These are phyloP conservation scores for Colletotrichum falcatum DNA, from an alignment of 2,329 filamentous ascomycete genomes.

Conservation along the genomic window DNA sequence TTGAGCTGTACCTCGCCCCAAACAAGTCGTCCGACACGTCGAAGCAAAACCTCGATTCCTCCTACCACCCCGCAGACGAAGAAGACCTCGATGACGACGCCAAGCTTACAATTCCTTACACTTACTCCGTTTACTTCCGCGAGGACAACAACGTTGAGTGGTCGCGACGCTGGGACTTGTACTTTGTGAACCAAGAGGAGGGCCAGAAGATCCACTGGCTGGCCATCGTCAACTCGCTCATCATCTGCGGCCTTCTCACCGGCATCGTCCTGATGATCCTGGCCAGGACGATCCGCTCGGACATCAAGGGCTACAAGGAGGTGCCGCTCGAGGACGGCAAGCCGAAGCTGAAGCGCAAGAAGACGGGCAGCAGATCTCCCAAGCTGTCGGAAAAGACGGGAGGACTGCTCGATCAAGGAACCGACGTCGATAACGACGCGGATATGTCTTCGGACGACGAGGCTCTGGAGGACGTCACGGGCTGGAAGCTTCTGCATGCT, in stretches of 20 bases:
- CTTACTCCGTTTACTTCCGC: constrained; percentile 91
- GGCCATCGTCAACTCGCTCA: constrained; percentile 87
- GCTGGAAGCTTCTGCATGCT: constrained; percentile 90
- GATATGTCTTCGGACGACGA: constrained; percentile 77
- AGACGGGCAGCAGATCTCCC: constrained; percentile 47
- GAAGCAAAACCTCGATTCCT: constrained; percentile 66
- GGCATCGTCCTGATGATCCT: constrained; percentile 85
- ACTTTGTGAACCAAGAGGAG: constrained; percentile 89
- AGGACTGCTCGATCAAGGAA: constrained; percentile 71
- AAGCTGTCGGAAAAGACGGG: constrained; percentile 62
- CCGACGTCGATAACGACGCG: constrained; percentile 63
- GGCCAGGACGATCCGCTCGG: constrained; percentile 80
- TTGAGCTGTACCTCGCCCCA: constrained; percentile 76
- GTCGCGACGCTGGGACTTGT: constrained; percentile 87
- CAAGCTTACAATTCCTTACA: constrained; percentile 81
- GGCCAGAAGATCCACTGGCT: constrained; percentile 87
- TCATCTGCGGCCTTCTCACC: constrained; percentile 83
- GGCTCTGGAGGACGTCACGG: constrained; percentile 80
- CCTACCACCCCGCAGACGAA: constrained; percentile 68
- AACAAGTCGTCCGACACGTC: constrained; percentile 66
- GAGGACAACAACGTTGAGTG: constrained; percentile 86
- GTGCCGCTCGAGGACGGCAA: constrained; percentile 75
- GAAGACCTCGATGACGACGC: constrained; percentile 72
- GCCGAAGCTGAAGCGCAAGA: constrained; percentile 63
- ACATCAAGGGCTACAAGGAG: constrained; percentile 81